Percentiles rank a stretch among this genome's conserved stretches.
Conservation (phyloP, 352 stramenopile genomes). For the Blastocystis sp. region DNA sequence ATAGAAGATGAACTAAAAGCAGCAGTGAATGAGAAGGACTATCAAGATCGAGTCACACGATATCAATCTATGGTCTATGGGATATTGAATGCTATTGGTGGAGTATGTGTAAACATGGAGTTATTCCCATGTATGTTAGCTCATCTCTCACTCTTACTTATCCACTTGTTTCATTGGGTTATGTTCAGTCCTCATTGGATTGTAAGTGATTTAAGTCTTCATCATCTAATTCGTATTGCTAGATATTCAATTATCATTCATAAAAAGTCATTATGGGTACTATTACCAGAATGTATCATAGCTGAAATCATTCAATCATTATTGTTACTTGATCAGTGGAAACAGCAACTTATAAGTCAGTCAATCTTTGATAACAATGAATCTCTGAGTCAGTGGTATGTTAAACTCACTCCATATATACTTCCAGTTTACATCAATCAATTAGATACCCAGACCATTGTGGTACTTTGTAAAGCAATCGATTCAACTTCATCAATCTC, state of each 20-base stretch:
- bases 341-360: neutral
- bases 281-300: constrained; percentile 29
- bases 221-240: neutral
- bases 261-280: neutral
- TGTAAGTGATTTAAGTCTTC: neutral
- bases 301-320: neutral
- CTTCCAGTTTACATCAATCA: constrained; percentile 51
- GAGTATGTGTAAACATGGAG: neutral
- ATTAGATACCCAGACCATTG: neutral
- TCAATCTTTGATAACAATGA: neutral
- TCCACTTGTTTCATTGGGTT: constrained; percentile 29
- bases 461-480: neutral
- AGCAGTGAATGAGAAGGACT: neutral
- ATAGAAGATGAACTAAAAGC: neutral
- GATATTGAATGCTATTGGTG: neutral
- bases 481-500: neutral
- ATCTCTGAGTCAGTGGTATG: neutral
- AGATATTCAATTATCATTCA: constrained; percentile 19
- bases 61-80: constrained; percentile 4
- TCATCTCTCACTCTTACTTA: neutral
- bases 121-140: neutral
- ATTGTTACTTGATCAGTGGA: neutral
- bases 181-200: neutral
- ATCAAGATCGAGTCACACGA: neutral
- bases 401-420: neutral